These are phyloP conservation scores for Russula foetens DNA, from an alignment of 768 basidiomycete species.

Conservation along the genomic window DNA sequence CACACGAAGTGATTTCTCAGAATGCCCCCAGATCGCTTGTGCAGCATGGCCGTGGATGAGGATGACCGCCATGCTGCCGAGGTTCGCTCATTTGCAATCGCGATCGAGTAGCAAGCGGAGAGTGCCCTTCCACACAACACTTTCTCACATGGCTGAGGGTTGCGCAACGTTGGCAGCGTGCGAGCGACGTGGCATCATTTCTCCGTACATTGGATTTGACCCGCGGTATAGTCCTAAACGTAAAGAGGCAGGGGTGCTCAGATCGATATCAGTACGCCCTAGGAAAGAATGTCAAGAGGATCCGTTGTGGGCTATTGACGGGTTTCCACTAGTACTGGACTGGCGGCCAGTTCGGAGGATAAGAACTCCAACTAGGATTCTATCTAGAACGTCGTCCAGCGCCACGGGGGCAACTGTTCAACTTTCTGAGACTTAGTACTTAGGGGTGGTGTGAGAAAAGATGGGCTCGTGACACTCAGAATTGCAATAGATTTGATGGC, in stretches of 20 bases:
- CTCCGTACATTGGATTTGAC: constrained; percentile 12
- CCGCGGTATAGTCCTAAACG: constrained; percentile 17
- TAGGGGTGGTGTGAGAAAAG: neutral
- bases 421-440: too few species aligned
- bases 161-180: constrained; percentile 12
- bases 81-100: constrained; percentile 9
- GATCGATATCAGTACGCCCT: neutral
- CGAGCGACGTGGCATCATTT: constrained; percentile 20
- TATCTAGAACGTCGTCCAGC: constrained; percentile 15
- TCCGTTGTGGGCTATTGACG: constrained; percentile 12
- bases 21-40: constrained; percentile 17
- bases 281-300: constrained; percentile 11
- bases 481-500: neutral
- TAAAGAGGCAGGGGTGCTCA: constrained; percentile 21
- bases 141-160: neutral
- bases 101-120: constrained; percentile 20
- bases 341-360: too few species aligned
- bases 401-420: neutral
- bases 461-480: neutral
- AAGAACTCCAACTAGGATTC: constrained; percentile 20
- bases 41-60: constrained; percentile 16
- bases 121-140: constrained; percentile 19
- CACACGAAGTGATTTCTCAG: constrained; percentile 12
- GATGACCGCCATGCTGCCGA: constrained; percentile 20
- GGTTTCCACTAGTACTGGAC: too few species aligned